These are phyloP conservation scores for Microthyrium microscopicum DNA, from an alignment of 2,329 filamentous ascomycete species.

Conservation along the genomic window DNA sequence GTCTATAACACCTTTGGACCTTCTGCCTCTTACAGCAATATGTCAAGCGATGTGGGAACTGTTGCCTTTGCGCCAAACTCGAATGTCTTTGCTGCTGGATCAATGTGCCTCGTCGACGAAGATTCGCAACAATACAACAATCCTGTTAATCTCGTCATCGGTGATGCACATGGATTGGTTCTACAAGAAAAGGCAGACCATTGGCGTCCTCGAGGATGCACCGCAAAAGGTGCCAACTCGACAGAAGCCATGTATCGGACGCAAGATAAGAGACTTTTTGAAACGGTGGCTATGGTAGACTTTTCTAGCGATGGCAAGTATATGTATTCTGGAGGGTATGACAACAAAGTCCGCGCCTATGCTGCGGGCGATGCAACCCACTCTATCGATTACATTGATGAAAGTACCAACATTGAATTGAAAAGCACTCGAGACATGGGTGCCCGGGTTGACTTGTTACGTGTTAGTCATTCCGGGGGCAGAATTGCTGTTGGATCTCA, in stretches of 20 bases:
- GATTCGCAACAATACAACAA: slow-evolving; percentile 45
- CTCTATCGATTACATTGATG: slow-evolving; percentile 8
- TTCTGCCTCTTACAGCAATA: slow-evolving; percentile 35
- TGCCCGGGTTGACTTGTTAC: slow-evolving; percentile 31
- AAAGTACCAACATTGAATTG: background rate
- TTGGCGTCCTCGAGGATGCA: slow-evolving; percentile 24
- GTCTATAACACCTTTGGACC: slow-evolving; percentile 24
- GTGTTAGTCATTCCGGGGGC: slow-evolving; percentile 21
- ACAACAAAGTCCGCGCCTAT: slow-evolving; percentile 30
- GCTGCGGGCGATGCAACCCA: slow-evolving; percentile 18
- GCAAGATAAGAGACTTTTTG: slow-evolving; percentile 36
- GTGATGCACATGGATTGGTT: slow-evolving; percentile 24
- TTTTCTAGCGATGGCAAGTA: slow-evolving; percentile 30
- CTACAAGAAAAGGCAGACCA: slow-evolving; percentile 40
- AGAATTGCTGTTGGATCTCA: slow-evolving; percentile 33
- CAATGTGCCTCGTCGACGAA: slow-evolving; percentile 37
- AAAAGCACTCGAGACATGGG: slow-evolving; percentile 3
- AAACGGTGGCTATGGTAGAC: slow-evolving; percentile 37
- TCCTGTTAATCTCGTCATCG: slow-evolving; percentile 38
- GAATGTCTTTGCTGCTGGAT: slow-evolving; percentile 37
- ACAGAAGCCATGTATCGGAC: slow-evolving; percentile 28
- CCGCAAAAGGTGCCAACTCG: slow-evolving; percentile 24
- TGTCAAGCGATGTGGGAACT: slow-evolving; percentile 40
- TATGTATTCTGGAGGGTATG: slow-evolving; percentile 39
- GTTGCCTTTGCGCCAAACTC: slow-evolving; percentile 41